Evolutionary conservation across 2,329 filamentous ascomycete species (phyloP).

Genomic region (Colletotrichum scovillei): DNA sequence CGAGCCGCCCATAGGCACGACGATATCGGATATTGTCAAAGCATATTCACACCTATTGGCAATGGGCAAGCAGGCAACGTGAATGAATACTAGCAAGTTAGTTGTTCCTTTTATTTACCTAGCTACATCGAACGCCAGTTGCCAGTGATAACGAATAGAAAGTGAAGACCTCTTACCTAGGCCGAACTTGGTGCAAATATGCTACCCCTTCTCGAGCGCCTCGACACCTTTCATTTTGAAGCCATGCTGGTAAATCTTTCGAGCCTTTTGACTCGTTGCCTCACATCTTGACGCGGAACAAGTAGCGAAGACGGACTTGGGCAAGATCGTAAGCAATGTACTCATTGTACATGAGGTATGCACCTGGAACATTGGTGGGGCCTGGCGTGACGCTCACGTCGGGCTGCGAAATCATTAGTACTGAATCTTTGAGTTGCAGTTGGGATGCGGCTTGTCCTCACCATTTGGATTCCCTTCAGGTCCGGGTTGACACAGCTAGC

Average conservation of each 20-base stretch:
- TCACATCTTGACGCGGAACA: slow-evolving; percentile 71
- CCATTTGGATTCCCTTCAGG: slow-evolving; percentile 77
- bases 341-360: slow-evolving; percentile 75
- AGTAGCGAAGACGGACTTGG: slow-evolving; percentile 77
- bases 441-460: slow-evolving; percentile 47
- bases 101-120: neutral
- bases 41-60: neutral
- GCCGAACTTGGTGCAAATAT: neutral
- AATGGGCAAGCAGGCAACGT: neutral
- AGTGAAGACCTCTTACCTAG: neutral
- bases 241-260: neutral
- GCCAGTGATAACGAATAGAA: neutral
- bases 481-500: slow-evolving; percentile 72
- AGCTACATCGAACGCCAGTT: neutral
- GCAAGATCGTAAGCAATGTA: slow-evolving; percentile 78
- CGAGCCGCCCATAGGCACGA: neutral
- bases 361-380: slow-evolving; percentile 55
- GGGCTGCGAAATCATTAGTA: slow-evolving; percentile 52
- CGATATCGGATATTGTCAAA: neutral
- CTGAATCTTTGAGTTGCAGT: neutral
- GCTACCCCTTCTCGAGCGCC: neutral
- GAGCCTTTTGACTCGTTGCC: neutral
- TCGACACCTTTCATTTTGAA: neutral
- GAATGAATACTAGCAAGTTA: neutral
- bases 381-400: slow-evolving; percentile 60